Evolutionary conservation across 768 basidiomycete genomes (phyloP).

Genomic region (Russula sp.): DNA sequence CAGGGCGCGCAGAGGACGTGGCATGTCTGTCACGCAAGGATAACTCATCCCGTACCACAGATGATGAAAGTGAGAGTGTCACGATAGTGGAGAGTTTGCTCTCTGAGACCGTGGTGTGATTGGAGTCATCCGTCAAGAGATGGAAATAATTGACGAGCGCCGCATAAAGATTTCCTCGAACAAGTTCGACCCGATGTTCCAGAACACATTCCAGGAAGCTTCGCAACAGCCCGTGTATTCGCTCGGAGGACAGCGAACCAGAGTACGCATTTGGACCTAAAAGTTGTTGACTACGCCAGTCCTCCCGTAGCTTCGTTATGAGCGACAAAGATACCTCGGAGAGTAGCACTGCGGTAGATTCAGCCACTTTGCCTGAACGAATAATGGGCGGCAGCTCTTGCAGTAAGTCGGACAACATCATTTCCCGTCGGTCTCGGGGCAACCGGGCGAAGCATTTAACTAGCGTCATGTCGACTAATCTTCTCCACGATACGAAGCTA

Average conservation of each 20-base stretch:
- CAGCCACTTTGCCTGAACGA: conserved; percentile 54
- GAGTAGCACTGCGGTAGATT: conserved; percentile 71
- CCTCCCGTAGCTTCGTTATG: conserved; percentile 85
- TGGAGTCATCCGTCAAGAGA: conserved; percentile 38
- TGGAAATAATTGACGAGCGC: conserved; percentile 85
- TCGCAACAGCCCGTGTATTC: conserved; percentile 66
- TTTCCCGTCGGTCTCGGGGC: conserved; percentile 76
- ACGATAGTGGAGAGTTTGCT: not conserved
- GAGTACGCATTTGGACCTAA: conserved; percentile 60
- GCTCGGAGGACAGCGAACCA: conserved; percentile 70
- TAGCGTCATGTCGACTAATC: conserved; percentile 75
- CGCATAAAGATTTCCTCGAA: conserved; percentile 93
- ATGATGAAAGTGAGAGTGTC: conserved; percentile 1
- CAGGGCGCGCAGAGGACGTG: conserved; percentile 28
- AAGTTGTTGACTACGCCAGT: conserved; percentile 60
- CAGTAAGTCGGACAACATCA: conserved; percentile 84
- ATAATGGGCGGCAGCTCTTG: conserved; percentile 71
- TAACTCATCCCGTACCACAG: conserved; percentile 18
- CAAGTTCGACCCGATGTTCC: conserved; percentile 72
- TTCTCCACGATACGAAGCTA: conserved; percentile 80
- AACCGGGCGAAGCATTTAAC: conserved; percentile 81
- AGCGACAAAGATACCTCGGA: conserved; percentile 76
- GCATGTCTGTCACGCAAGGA: conserved; percentile 8
- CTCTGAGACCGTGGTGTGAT: not conserved
- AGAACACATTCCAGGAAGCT: conserved; percentile 67